Percentiles rank a stretch among this genome's conserved stretches.
Conservation (phyloP, 768 basidiomycete genomes). For the Tricholoma terreum region DNA sequence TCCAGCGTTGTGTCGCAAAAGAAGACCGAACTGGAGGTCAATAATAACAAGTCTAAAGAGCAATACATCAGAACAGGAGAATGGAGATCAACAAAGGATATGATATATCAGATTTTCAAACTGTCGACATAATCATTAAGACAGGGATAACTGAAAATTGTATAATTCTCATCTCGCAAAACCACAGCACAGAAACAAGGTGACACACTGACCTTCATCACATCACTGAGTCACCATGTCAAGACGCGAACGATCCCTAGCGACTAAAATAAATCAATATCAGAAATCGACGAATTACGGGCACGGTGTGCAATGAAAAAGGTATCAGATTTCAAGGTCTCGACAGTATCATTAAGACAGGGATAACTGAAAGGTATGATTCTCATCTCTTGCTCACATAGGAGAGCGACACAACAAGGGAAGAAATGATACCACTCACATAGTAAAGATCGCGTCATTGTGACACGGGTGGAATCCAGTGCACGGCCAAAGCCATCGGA, state of each 20-base stretch:
- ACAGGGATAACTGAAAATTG: constrained; percentile 35
- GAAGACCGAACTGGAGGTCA: neutral
- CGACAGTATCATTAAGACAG: constrained; percentile 33
- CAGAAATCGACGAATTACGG: neutral
- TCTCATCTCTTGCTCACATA: constrained; percentile 19
- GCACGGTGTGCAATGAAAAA: too few relatives aligned
- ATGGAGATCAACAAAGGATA: neutral
- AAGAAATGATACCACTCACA: too few relatives aligned
- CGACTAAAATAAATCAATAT: neutral
- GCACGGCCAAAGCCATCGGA: too few relatives aligned
- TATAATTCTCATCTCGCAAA: constrained; percentile 24
- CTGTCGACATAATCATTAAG: constrained; percentile 30
- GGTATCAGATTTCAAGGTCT: constrained; percentile 30
- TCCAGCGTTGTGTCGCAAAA: neutral
- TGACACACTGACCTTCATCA: neutral
- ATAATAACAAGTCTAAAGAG: too few relatives aligned
- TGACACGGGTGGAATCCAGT: too few relatives aligned
- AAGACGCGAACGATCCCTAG: neutral
- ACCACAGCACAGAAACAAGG: too few relatives aligned
- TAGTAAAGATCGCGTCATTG: too few relatives aligned
- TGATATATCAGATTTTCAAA: constrained; percentile 30
- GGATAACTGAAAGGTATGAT: constrained; percentile 33
- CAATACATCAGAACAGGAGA: constrained; percentile 3
- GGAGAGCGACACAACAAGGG: too few relatives aligned
- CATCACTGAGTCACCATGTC: too few relatives aligned